Conservation (phyloP, 768 basidiomycete genomes). For the Mycena filopes region DNA sequence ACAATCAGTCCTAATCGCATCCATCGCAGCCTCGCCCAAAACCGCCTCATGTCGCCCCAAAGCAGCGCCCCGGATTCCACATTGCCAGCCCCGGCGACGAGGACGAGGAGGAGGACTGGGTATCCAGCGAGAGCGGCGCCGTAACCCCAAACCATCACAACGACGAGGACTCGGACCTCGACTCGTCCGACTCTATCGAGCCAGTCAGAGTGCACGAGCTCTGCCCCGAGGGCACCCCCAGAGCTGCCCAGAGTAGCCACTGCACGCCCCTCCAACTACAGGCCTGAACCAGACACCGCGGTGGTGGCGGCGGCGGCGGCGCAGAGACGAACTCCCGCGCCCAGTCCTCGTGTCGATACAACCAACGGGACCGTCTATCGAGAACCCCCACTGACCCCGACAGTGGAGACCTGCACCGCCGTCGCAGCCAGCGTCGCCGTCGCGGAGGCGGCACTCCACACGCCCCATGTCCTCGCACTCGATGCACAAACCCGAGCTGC, state of each 20-base stretch:
- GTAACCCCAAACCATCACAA: constrained; percentile 62
- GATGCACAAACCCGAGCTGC: constrained; percentile 44
- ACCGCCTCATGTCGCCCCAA: constrained; percentile 50
- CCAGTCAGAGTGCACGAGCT: not conserved
- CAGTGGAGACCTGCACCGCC: not conserved
- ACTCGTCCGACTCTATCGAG: constrained; percentile 24
- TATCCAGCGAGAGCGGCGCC: constrained; percentile 81
- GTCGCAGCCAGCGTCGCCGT: constrained; percentile 1
- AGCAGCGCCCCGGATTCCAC: constrained; percentile 59
- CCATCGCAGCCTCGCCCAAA: constrained; percentile 33
- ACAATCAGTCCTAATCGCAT: constrained; percentile 14
- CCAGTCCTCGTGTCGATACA: not conserved
- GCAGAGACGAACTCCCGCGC: not conserved
- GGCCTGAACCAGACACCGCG: not conserved
- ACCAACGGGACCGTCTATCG: not conserved
- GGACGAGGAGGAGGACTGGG: constrained; percentile 63
- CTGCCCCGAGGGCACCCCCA: constrained; percentile 8
- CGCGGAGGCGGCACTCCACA: constrained; percentile 34
- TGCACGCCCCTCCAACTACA: constrained; percentile 49
- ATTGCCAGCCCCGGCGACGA: constrained; percentile 60
- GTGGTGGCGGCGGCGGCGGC: not conserved
- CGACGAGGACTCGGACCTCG: constrained; percentile 53
- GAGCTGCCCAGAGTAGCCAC: constrained; percentile 48
- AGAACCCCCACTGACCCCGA: constrained; percentile 3
- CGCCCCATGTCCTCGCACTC: constrained; percentile 36